phyloP scores from a whole-genome alignment of 306 rosid genomes.

The Cucurbita argyrosperma region DNA sequence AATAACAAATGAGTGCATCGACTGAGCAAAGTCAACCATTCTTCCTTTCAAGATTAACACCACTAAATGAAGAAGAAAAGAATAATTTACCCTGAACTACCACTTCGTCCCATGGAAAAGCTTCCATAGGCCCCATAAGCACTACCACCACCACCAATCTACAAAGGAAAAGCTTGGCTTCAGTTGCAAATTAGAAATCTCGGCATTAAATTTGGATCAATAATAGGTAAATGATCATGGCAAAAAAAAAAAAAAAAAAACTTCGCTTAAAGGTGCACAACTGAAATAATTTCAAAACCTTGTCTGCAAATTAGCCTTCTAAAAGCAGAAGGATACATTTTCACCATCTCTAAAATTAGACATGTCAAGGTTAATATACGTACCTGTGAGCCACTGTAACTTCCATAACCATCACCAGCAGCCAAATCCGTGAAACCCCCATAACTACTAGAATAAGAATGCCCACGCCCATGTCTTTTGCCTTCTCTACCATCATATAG shows the following conservation, averaged over 20 bases:
- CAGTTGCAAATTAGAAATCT: background rate
- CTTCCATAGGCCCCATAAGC: slow-evolving; percentile 84
- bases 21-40: background rate
- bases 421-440: slow-evolving; percentile 67
- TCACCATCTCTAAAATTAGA: background rate
- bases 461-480: slow-evolving; percentile 79
- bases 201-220: too few species aligned
- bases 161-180: slow-evolving; percentile 11
- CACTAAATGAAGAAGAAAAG: background rate
- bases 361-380: background rate
- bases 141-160: slow-evolving; percentile 55
- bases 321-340: background rate
- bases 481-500: slow-evolving; percentile 69
- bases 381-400: slow-evolving; percentile 88
- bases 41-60: background rate
- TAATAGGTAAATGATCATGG: background rate
- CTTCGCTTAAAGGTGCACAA: background rate
- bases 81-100: slow-evolving; percentile 58
- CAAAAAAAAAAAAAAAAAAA: background rate
- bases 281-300: background rate
- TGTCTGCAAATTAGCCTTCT: background rate
- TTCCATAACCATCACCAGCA: slow-evolving; percentile 53
- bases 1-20: too few species aligned
- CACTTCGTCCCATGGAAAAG: slow-evolving; percentile 59
- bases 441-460: slow-evolving; percentile 62